Evolutionary conservation across 2,329 filamentous ascomycete genomes (phyloP), one percentile per base, ranked within the genome.

Genomic region (Colletotrichum sp.): DNA sequence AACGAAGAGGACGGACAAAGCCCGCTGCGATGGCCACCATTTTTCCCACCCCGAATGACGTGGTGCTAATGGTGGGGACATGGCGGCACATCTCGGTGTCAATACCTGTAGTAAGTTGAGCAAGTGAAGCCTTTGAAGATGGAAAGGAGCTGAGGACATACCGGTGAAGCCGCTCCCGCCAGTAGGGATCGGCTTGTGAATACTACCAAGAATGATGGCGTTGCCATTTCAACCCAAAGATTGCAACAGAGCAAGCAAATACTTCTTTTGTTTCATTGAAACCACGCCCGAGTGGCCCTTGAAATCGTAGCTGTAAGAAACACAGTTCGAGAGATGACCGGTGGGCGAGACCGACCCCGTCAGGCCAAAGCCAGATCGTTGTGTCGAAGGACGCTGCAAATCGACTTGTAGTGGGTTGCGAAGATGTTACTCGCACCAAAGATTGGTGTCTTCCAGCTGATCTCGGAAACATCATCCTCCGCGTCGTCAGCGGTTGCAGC

Each of bases 381-480:
- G 36, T 44, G 36, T 44, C 19, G 3, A 4, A 44, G 6, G 39
- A 44, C 39, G n/a, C 39, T n/a, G 39, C 19, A 44, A n/a, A 44
- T 44, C 19, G 39, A 44, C 19, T n/a, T 44, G 9, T n/a, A 44
- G 39, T 44, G 5, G 39, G 39, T n/a, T 1, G 39, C 39, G 39
- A 44, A 44, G 39, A 12, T n/a, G 19, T 1, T 44, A 0, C 3
- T 44, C 5, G 19, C 39, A 12, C 39, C 19, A 2, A 1, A 1
- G 9, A 44, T 2, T n/a, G 8, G 0, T 11, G 19, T 44, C 19
- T 44, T 11, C 39, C 0, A 1, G 19, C 39, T n/a, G 39, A 44
- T 44, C 39, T 44, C 19, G 39, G 19, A n/a, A 44, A 44, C 39
- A 44, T 44, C 19, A 44, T 44, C 39, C 19, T 44, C 39, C 39